Base-by-base conservation (phyloP, 495 filamentous ascomycete genomes). In the Pseudoneurospora amorphoporcata region DNA sequence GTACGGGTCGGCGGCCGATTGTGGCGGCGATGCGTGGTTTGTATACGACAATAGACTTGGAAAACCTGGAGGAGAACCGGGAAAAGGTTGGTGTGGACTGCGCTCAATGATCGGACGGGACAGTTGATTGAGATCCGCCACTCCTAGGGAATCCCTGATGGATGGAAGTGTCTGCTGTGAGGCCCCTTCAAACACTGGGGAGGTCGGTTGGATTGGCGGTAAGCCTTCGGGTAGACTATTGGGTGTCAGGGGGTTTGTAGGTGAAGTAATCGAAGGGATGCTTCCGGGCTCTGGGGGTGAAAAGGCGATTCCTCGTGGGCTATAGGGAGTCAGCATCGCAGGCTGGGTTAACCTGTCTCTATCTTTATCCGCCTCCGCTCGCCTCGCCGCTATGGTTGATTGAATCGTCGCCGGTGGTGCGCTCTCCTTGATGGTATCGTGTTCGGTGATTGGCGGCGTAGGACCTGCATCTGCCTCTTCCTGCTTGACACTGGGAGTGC, bases 181-280 rank as follows among this genome's bases (percentile, higher is more conserved):
- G 35, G 77, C 73, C 29, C 53, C 53, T 19, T 84, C 82, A 47
- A 81, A 83, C 73, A 84, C 79, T 9, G 85, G 83, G 9, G 85
- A 87, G 38, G 77, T 74, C 37, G 82, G 76, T 39, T 84, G 83
- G 40, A 88, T 81, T n/a, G 86, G 86, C n/a, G 86, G 79, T 19
- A 87, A 76, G 16, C 77, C 75, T 69, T 86, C 84, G 41, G 79
- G 75, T 71, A 79, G 80, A 68, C 70, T 73, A 40, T 73, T 76
- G 14, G 79, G 76, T 37, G 73, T 75, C 38, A 80, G 72, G 47
- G 72, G 77, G 35, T 41, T 58, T 12, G 79, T 76, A 32, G 82
- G 79, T 16, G 82, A 82, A 40, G 32, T 61, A 71, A 71, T 78
- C 61, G 69, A 73, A 68, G 76, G 79, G 68, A 70, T 78, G 35